Conservation (phyloP, 371 early-diverging fungal species). For the Syncephalastrum racemosum region DNA sequence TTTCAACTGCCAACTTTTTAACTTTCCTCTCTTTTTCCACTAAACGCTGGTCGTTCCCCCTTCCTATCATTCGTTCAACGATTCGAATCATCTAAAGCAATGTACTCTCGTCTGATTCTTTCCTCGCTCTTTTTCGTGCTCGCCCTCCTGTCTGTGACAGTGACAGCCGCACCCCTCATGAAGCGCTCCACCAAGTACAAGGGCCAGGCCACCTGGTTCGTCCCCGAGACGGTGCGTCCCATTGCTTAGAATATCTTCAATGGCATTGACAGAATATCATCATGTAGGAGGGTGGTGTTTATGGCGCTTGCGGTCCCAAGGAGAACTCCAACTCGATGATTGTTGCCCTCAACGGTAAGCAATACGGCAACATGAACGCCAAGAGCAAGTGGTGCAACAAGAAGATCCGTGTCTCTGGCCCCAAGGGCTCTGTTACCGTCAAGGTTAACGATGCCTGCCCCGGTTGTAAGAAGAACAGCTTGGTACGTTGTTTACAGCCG, state of each 20-base stretch:
- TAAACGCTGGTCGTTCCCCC: constrained; percentile 15
- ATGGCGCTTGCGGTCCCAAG: constrained; percentile 28
- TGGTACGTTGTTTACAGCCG: background rate
- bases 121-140: constrained; percentile 3
- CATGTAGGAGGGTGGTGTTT: constrained; percentile 18
- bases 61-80: constrained; percentile 2
- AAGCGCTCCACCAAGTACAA: constrained; percentile 16
- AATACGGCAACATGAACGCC: constrained; percentile 20
- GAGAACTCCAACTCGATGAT: constrained; percentile 21
- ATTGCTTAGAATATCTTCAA: no score
- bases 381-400: constrained; percentile 28
- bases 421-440: constrained; percentile 36
- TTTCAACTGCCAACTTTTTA: constrained; percentile 4
- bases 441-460: constrained; percentile 59
- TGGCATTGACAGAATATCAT: no score
- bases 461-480: constrained; percentile 10
- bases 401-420: constrained; percentile 18
- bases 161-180: constrained; percentile 11
- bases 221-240: constrained; percentile 9
- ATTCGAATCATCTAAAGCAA: constrained; percentile 1
- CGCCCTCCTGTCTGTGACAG: background rate
- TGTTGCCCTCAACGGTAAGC: constrained; percentile 24
- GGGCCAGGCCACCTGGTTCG: constrained; percentile 29
- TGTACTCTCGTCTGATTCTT: constrained; percentile 1
- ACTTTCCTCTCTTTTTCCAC: constrained; percentile 17